Evolutionary conservation across 2,329 filamentous ascomycete genomes (phyloP).

Genomic region (Niveomyces coronatus): DNA sequence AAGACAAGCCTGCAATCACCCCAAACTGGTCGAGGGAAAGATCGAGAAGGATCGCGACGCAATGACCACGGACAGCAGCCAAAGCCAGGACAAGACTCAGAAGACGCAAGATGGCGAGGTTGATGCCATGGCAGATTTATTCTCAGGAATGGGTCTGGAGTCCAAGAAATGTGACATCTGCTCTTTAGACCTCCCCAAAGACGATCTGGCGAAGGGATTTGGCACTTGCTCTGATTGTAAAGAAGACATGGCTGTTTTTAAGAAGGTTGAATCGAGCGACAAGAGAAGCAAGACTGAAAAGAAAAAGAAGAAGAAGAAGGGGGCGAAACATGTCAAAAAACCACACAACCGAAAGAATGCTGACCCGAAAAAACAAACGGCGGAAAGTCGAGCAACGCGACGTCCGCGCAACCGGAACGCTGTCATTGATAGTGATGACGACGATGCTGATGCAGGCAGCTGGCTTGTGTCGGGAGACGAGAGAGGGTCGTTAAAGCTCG

Average conservation of each 20-base stretch:
- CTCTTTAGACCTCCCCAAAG: conserved; percentile 52
- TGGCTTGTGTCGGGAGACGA: conserved; percentile 70
- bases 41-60: conserved; percentile 83
- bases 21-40: conserved; percentile 75
- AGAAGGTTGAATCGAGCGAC: conserved; percentile 24
- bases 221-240: conserved; percentile 63
- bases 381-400: conserved; percentile 16
- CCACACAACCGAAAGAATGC: not conserved
- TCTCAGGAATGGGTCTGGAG: conserved; percentile 72
- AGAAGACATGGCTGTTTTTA: conserved; percentile 58
- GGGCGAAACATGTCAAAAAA: conserved; percentile 15
- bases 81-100: conserved; percentile 35
- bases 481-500: conserved; percentile 49
- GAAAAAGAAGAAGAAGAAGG: conserved; percentile 25
- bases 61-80: conserved; percentile 50
- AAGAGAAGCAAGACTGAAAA: conserved; percentile 31
- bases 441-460: conserved; percentile 60
- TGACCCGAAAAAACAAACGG: conserved; percentile 13
- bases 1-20: conserved; percentile 91
- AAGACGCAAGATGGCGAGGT: conserved; percentile 53
- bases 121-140: conserved; percentile 75
- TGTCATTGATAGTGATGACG: conserved; percentile 56
- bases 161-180: conserved; percentile 78
- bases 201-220: conserved; percentile 29
- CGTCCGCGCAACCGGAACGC: conserved; percentile 42